phyloP scores from a whole-genome alignment of 2,329 filamentous ascomycete genomes.

The Penicillium sp. region DNA sequence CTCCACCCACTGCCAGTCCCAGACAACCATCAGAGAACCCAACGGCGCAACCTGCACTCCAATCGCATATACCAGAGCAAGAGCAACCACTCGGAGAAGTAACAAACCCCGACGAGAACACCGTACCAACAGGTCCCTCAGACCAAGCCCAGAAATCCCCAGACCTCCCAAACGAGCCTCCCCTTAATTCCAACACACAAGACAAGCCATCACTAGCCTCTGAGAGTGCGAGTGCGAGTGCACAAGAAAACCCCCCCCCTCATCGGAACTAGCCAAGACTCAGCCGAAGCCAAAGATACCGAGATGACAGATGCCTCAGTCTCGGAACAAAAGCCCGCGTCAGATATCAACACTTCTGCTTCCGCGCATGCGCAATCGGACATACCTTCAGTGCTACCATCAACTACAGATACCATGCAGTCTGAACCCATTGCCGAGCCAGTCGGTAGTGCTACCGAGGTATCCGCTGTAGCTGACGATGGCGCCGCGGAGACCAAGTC shows the following conservation, averaged over 20 bases:
- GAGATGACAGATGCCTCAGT: conserved; percentile 7
- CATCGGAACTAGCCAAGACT: background rate
- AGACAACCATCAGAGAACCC: conserved; percentile 1
- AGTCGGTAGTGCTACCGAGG: background rate
- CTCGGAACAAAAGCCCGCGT: background rate
- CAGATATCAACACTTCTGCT: background rate
- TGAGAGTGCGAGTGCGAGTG: background rate
- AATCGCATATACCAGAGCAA: background rate
- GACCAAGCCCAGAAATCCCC: background rate
- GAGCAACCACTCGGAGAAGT: background rate
- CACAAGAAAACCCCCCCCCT: background rate
- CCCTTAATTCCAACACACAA: background rate
- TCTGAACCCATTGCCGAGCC: background rate
- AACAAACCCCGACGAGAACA: background rate
- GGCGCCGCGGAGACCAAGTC: background rate
- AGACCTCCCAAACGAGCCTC: background rate
- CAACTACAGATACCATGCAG: background rate
- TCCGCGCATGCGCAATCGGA: too few species aligned
- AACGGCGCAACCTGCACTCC: background rate
- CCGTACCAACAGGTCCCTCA: background rate
- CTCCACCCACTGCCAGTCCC: background rate
- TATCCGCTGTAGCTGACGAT: background rate
- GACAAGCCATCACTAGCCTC: background rate
- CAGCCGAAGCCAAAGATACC: conserved; percentile 8
- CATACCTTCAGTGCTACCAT: background rate